phyloP scores from a whole-genome alignment of 1,284 basidiomycete species.

The Wallemia hederae region DNA sequence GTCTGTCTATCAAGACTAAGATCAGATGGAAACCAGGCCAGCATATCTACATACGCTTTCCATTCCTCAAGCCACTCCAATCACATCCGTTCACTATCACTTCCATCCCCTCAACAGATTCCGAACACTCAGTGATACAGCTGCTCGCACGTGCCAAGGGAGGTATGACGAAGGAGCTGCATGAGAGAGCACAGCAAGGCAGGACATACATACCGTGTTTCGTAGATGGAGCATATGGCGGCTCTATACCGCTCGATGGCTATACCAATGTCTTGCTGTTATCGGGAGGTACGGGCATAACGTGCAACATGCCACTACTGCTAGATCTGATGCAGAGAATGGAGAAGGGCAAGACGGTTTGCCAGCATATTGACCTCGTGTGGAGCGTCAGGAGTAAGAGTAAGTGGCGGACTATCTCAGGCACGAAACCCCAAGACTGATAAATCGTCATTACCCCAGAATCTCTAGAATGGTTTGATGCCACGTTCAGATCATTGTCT shows the following conservation, averaged over 20 bases:
- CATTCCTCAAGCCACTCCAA: constrained; percentile 7
- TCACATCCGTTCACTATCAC: constrained; percentile 12
- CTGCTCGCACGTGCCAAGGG: not conserved
- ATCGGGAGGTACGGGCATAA: not conserved
- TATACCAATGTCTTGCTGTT: not conserved
- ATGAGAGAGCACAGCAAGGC: not conserved
- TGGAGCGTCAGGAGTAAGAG: not conserved
- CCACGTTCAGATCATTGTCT: not conserved
- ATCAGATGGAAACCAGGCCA: constrained; percentile 11
- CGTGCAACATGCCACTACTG: not conserved
- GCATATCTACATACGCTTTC: constrained; percentile 12
- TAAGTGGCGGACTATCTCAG: not conserved
- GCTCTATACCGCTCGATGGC: not conserved
- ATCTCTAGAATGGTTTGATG: not conserved
- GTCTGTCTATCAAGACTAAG: constrained; percentile 8
- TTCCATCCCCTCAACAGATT: constrained; percentile 7
- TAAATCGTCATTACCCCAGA: not conserved
- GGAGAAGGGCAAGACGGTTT: not conserved
- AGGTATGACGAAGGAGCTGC: not conserved
- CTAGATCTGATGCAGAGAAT: not conserved
- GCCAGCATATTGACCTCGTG: not conserved
- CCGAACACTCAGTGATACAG: not conserved
- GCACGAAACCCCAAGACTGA: not conserved
- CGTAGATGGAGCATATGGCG: not conserved
- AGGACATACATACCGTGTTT: not conserved